Evolutionary conservation across 495 filamentous ascomycete species (phyloP), one percentile per base, ranked within the genome.

Genomic region (Aspergillus affinis): DNA sequence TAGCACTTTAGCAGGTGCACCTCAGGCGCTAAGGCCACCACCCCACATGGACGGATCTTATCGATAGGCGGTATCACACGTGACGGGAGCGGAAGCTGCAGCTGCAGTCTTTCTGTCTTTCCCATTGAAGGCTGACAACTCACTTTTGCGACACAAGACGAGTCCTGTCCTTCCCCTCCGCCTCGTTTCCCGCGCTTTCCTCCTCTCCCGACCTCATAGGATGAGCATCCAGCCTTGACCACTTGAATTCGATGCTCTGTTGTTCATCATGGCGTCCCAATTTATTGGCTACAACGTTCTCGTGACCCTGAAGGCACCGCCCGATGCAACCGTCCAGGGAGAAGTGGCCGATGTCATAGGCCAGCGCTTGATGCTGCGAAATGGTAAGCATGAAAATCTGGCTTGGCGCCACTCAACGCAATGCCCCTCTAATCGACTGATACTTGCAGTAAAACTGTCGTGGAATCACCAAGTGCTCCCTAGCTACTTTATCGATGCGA

Each of bases 221-320:
- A 21, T 46, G 50, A 32, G 44, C 48, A 44, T 41, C 51, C 49
- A 8, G 30, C 51, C 41, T 26, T 41, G 15, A 29, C 47, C 55
- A 53, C 56, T 18, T 29, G n/a, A 48, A 29, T 62, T 62, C 44
- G 36, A 57, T 64, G 59, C 20, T 60, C 48, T 12, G 19, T 51
- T 27, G 18, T 45, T 51, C 59, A 76, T 44, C 60, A 90, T 90
- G 86, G 81, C 85, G 15, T 74, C 80, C 60, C 81, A 88, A 63
- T 93, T 94, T 71, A 87, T 92, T 61, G 92, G 92, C 32, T 82
- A 91, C 67, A 85, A 86, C 59, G 90, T 96, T 70, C 72, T 88
- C 54, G 85, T 95, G 63, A 92, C 86, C 13, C 78, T 96, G 53
- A 83, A 76, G 54, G 72, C 85, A 51, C 91, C 91, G 27, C 81